These are phyloP conservation scores for Ceratobasidium theobromae DNA, from an alignment of 1,284 basidiomycete genomes.

Conservation along the genomic window DNA sequence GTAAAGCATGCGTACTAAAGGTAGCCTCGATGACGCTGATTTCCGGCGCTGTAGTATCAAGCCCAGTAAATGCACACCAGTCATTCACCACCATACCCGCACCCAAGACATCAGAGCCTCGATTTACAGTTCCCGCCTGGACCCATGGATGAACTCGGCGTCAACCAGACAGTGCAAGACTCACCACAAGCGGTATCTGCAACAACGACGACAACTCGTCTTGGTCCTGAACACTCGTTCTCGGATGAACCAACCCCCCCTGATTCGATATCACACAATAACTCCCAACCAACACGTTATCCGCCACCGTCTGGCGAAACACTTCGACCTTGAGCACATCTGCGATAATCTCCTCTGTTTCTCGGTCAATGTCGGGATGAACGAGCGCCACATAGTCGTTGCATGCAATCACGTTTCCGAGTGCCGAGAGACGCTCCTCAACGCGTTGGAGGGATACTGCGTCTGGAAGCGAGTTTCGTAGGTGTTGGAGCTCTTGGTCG, in stretches of 20 bases:
- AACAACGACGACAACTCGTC: conserved; percentile 95
- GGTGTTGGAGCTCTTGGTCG: conserved; percentile 97
- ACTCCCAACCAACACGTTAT: conserved; percentile 94
- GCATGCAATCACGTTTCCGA: conserved; percentile 98
- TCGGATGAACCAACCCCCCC: conserved; percentile 96
- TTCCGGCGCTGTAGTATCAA: conserved; percentile 97
- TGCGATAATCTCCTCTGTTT: conserved; percentile 99
- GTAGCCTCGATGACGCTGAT: conserved; percentile 97
- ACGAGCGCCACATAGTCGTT: conserved; percentile 98
- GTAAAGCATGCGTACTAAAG: conserved; percentile 69
- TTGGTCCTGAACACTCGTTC: conserved; percentile 95
- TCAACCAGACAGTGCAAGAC: conserved; percentile 42
- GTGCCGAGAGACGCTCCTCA: conserved; percentile 92
- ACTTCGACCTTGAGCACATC: conserved; percentile 99
- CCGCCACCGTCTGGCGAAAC: conserved; percentile 95
- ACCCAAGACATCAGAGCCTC: conserved; percentile 96
- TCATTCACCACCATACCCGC: conserved; percentile 98
- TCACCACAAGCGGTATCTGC: conserved; percentile 91
- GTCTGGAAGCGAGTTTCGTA: conserved; percentile 95
- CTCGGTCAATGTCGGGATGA: conserved; percentile 95
- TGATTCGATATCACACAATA: conserved; percentile 96
- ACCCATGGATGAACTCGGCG: not conserved
- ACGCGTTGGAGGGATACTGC: conserved; percentile 90
- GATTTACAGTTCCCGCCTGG: conserved; percentile 96
- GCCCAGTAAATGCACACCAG: conserved; percentile 96